Evolutionary conservation across 257 asterid species (phyloP).

Genomic region (Pogostemon cablin): DNA sequence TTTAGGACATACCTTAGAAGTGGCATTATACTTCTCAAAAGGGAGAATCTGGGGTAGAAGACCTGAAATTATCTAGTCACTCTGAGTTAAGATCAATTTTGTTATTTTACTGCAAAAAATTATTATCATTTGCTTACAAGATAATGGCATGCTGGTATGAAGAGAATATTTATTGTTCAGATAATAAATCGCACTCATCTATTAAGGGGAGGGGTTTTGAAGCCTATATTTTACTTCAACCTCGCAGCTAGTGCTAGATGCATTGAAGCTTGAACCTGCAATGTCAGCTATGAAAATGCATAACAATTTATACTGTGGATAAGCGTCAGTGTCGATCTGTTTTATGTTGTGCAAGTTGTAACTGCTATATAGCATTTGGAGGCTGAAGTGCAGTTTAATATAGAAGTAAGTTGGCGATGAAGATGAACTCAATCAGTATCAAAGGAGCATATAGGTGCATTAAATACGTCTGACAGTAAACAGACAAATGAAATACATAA

Average conservation of each 20-base stretch:
- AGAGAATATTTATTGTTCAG: neutral
- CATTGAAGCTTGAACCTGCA: too few relatives aligned
- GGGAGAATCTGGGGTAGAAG: neutral
- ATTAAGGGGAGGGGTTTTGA: neutral
- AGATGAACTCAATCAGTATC: neutral
- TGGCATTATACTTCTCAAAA: constrained; percentile 7
- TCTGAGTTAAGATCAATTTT: neutral
- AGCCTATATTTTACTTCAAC: too few relatives aligned
- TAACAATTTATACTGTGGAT: neutral
- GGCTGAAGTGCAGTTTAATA: neutral
- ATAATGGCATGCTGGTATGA: neutral
- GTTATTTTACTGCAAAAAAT: neutral
- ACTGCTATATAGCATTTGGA: neutral
- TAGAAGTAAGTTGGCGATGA: neutral
- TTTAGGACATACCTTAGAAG: constrained; percentile 2
- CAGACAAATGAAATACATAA: constrained; percentile 2
- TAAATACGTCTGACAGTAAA: neutral
- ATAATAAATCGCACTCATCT: neutral
- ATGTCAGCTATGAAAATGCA: neutral
- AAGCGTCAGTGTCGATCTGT: neutral
- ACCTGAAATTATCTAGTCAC: neutral
- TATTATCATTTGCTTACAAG: constrained; percentile 16
- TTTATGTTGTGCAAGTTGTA: neutral
- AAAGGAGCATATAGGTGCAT: neutral
- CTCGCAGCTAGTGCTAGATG: too few relatives aligned